Evolutionary conservation across 1,284 basidiomycete genomes (phyloP).

Genomic region (Ustilago tritici): DNA sequence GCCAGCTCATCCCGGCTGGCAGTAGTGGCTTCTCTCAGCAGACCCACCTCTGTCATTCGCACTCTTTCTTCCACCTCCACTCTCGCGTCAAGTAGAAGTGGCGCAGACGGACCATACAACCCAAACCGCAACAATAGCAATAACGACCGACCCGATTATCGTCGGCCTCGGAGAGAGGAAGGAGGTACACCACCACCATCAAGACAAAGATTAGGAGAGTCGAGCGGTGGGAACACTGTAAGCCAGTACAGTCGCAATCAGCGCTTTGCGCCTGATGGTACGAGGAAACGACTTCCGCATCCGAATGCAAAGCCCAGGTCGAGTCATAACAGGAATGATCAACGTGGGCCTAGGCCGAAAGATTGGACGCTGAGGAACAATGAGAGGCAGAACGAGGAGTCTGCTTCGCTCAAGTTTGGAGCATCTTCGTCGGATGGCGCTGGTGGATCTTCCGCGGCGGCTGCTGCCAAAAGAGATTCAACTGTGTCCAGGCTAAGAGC

Average conservation of each 20-base stretch:
- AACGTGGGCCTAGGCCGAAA: constrained; percentile 10
- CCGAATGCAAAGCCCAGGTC: constrained; percentile 30
- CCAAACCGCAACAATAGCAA: constrained; percentile 6
- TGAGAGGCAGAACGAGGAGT: constrained; percentile 17
- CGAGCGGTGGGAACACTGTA: constrained; percentile 22
- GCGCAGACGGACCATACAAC: neutral
- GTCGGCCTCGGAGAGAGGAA: constrained; percentile 15
- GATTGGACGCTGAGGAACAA: constrained; percentile 13
- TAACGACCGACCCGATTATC: constrained; percentile 18
- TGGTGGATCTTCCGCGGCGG: constrained; percentile 8
- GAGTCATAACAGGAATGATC: constrained; percentile 10
- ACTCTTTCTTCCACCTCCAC: constrained; percentile 15
- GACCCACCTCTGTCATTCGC: constrained; percentile 3
- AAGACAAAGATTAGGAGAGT: constrained; percentile 13
- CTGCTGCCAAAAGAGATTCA: constrained; percentile 20
- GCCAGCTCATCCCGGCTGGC: constrained; percentile 20
- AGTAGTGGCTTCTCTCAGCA: constrained; percentile 7
- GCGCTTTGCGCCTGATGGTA: constrained; percentile 36
- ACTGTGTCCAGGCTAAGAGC: constrained; percentile 24
- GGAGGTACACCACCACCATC: neutral
- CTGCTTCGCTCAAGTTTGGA: constrained; percentile 33
- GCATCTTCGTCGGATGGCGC: neutral
- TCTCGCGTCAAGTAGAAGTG: constrained; percentile 16
- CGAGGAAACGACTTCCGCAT: constrained; percentile 40
- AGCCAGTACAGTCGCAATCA: constrained; percentile 42